Conservation (phyloP, 306 rosid species). For the Pachyrhizus erosus region DNA sequence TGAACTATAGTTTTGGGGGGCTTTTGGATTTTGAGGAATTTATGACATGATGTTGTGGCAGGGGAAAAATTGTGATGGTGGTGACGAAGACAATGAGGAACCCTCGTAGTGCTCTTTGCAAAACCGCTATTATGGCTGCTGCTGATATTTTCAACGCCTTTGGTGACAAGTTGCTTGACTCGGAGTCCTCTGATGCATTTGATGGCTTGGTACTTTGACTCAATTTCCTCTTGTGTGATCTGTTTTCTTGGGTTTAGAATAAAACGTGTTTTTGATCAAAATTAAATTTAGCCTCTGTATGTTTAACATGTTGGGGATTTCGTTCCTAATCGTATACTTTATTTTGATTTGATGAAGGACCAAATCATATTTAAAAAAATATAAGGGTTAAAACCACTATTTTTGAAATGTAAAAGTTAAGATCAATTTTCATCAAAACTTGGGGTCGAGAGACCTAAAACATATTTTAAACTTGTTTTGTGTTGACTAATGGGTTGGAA, state of each 20-base stretch:
- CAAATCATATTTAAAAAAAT: neutral
- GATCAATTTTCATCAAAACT: neutral
- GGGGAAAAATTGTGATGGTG: conserved; percentile 71
- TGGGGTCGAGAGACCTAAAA: neutral
- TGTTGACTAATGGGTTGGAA: conserved; percentile 13
- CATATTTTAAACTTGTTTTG: neutral
- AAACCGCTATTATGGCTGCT: conserved; percentile 96
- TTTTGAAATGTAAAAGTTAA: neutral
- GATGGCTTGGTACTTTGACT: conserved; percentile 70
- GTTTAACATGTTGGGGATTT: neutral
- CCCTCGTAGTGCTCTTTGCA: conserved; percentile 90
- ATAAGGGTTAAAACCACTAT: neutral
- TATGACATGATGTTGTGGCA: conserved; percentile 35
- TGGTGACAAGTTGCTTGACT: conserved; percentile 74
- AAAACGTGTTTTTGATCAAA: neutral
- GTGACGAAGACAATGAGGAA: conserved; percentile 87
- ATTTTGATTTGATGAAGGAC: too few relatives aligned
- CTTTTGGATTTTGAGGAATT: conserved; percentile 31
- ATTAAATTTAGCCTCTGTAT: neutral
- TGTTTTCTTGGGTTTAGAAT: neutral
- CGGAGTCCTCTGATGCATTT: conserved; percentile 64
- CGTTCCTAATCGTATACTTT: neutral
- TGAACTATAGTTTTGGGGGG: neutral
- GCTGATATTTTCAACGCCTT: conserved; percentile 76
- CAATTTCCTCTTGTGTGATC: neutral